phyloP scores from a whole-genome alignment of 257 asterid species.

The Nicotiana tabacum region DNA sequence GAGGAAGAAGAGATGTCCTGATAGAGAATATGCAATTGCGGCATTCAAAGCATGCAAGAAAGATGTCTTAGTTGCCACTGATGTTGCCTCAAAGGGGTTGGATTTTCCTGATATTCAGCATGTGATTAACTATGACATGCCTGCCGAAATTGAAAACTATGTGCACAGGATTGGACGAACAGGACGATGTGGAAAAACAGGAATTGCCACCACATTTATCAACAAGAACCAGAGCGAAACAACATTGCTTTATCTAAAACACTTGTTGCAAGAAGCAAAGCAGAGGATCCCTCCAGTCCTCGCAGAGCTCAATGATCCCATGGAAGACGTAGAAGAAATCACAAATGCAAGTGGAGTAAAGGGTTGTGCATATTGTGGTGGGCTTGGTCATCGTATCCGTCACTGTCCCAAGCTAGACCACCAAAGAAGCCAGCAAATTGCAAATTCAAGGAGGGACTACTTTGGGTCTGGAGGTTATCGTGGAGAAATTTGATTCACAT shows the following conservation, averaged over 20 bases:
- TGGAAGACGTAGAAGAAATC: constrained; percentile 66
- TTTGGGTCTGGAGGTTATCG: constrained; percentile 81
- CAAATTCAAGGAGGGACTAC: constrained; percentile 65
- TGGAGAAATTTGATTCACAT: constrained; percentile 53
- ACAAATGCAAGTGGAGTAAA: constrained; percentile 77
- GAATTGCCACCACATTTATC: constrained; percentile 77
- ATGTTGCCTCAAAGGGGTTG: constrained; percentile 81
- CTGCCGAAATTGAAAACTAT: constrained; percentile 82
- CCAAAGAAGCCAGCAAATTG: constrained; percentile 73
- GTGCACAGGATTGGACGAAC: constrained; percentile 81
- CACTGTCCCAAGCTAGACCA: constrained; percentile 86
- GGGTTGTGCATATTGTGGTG: constrained; percentile 80
- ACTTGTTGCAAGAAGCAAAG: constrained; percentile 73
- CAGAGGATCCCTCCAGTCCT: constrained; percentile 81
- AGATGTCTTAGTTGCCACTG: constrained; percentile 82
- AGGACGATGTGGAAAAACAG: constrained; percentile 82
- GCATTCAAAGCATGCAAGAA: constrained; percentile 77
- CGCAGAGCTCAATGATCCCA: constrained; percentile 74
- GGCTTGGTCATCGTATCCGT: constrained; percentile 70
- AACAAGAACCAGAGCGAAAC: constrained; percentile 78
- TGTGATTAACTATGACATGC: constrained; percentile 83
- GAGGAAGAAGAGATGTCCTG: constrained; percentile 56
- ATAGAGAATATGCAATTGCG: constrained; percentile 67
- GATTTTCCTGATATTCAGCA: constrained; percentile 88
- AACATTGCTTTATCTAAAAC: constrained; percentile 73